Percentiles rank a stretch among this genome's conserved stretches.
These are phyloP conservation scores for Polyporus arcularius DNA, from an alignment of 768 basidiomycete genomes.

Conservation along the genomic window DNA sequence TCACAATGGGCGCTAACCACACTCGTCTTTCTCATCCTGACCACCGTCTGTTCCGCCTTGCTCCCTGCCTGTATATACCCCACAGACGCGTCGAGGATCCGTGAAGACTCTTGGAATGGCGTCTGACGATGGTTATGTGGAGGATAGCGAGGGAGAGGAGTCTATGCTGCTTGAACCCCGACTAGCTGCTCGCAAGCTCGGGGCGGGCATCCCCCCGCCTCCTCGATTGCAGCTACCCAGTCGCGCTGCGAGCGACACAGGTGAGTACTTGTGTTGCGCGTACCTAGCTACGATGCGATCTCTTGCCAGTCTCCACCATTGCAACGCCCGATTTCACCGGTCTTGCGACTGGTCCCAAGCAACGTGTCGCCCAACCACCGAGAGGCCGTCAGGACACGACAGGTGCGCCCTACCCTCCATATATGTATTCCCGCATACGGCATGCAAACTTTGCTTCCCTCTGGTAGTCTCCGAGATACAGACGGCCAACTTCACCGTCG, in stretches of 20 bases:
- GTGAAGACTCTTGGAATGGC: neutral
- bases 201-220: neutral
- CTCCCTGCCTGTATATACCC: neutral
- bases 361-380: neutral
- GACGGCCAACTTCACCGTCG: slow-evolving; percentile 3
- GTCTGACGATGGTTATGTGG: slow-evolving; percentile 10
- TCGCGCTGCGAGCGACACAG: neutral
- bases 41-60: neutral
- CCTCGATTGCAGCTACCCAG: neutral
- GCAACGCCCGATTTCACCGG: slow-evolving; percentile 13
- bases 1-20: slow-evolving; percentile 6
- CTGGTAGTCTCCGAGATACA: slow-evolving; percentile 3
- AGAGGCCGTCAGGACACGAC: neutral
- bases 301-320: slow-evolving; percentile 7
- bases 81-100: neutral
- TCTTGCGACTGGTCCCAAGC: neutral
- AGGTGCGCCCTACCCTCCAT: neutral
- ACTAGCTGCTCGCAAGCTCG: neutral
- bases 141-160: slow-evolving; percentile 24
- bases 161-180: slow-evolving; percentile 8
- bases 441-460: neutral
- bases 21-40: neutral
- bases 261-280: neutral
- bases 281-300: neutral
- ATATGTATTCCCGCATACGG: neutral